A percentile compares a stretch with the other conserved stretches of the same genome.
phyloP scores from a whole-genome alignment of 805 yeast genomes.

The Vanderwaltozyma verrucispora region DNA sequence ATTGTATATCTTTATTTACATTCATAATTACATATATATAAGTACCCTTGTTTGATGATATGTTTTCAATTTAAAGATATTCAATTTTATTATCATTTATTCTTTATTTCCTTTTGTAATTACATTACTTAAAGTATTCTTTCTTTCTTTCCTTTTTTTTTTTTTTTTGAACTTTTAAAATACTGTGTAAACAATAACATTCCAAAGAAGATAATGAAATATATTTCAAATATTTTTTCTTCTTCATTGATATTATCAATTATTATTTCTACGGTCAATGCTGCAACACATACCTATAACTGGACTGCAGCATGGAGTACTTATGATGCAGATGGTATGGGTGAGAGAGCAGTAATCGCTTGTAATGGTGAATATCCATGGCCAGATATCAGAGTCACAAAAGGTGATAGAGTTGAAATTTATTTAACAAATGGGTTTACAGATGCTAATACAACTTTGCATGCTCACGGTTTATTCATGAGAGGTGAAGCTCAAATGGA shows the following conservation, averaged over 20 bases:
- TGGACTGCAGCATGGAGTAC: constrained; percentile 56
- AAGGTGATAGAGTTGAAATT: constrained; percentile 69
- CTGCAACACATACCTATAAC: constrained; percentile 45
- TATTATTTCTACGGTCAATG: background rate
- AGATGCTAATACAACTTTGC: constrained; percentile 59
- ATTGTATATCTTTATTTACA: too few relatives aligned
- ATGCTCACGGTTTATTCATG: constrained; percentile 87
- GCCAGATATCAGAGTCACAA: constrained; percentile 68
- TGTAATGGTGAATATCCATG: constrained; percentile 59
- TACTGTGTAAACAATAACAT: too few relatives aligned
- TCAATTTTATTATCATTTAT: too few relatives aligned
- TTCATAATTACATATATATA: too few relatives aligned
- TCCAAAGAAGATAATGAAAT: too few relatives aligned
- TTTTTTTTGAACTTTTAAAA: too few relatives aligned
- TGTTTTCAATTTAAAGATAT: too few relatives aligned
- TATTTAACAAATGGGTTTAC: constrained; percentile 65
- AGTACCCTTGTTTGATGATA: too few relatives aligned
- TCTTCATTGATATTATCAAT: background rate
- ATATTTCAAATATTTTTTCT: too few relatives aligned
- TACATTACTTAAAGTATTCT: too few relatives aligned
- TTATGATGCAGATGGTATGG: constrained; percentile 33
- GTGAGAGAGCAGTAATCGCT: constrained; percentile 33
- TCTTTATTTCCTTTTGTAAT: too few relatives aligned
- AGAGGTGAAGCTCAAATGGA: constrained; percentile 70
- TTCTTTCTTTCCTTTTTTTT: too few relatives aligned